These are phyloP conservation scores for Bothriochloa decipiens DNA, from an alignment of 176 grass and related monocot genomes.

Conservation along the genomic window DNA sequence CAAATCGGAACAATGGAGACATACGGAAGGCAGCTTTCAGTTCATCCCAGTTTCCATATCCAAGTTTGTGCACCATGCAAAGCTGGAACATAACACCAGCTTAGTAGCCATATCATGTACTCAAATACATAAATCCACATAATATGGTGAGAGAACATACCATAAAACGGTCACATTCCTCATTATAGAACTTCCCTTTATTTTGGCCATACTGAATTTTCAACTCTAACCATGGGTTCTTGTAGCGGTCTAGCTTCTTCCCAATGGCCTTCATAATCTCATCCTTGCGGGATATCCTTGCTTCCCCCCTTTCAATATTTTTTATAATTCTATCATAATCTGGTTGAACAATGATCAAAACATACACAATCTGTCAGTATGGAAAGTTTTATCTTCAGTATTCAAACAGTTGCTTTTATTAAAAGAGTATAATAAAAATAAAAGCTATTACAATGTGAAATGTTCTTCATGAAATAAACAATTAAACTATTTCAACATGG, in stretches of 20 bases:
- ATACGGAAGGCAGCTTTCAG: slow-evolving; percentile 92
- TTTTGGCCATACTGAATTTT: slow-evolving; percentile 99
- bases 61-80: slow-evolving; percentile 99
- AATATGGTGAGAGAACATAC: slow-evolving; percentile 47
- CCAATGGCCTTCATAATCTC: slow-evolving; percentile 95
- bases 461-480: not conserved
- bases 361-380: slow-evolving; percentile 12
- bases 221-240: slow-evolving; percentile 96
- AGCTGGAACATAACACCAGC: slow-evolving; percentile 62
- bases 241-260: slow-evolving; percentile 96
- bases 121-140: not conserved
- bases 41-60: slow-evolving; percentile 97
- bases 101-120: slow-evolving; percentile 33
- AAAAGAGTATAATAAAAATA: not conserved
- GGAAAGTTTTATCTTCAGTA: not conserved
- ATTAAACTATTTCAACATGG: not conserved
- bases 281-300: slow-evolving; percentile 91
- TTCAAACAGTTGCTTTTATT: not conserved
- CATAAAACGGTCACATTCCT: slow-evolving; percentile 99
- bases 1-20: slow-evolving; percentile 94
- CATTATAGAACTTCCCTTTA: slow-evolving; percentile 98
- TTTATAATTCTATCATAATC: slow-evolving; percentile 99
- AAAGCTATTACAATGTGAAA: not conserved
- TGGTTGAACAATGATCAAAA: slow-evolving; percentile 35
- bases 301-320: slow-evolving; percentile 97